phyloP scores from a whole-genome alignment of 129 eudicot species.

The Mikania micrantha region DNA sequence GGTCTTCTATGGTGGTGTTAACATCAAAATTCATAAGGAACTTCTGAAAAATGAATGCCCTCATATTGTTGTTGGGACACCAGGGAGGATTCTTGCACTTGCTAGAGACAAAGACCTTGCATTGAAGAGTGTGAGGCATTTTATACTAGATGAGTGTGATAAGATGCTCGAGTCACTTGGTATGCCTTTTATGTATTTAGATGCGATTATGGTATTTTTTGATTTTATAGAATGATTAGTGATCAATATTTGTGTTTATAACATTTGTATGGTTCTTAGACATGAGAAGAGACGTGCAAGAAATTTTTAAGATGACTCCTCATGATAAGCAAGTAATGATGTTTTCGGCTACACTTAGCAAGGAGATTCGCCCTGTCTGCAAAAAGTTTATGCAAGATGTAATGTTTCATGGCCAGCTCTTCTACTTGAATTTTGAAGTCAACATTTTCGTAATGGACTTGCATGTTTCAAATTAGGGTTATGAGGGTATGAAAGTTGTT shows the following conservation, averaged over 20 bases:
- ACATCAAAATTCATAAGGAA: conserved; percentile 85
- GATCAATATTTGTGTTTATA: conserved; percentile 1
- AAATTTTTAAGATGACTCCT: conserved; percentile 97
- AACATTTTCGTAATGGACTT: conserved; percentile 37
- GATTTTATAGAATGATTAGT: background rate
- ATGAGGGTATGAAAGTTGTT: conserved; percentile 20
- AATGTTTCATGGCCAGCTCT: conserved; percentile 84
- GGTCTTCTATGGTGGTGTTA: conserved; percentile 97
- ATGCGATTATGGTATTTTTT: background rate
- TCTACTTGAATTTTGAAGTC: conserved; percentile 64
- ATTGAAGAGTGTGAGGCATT: conserved; percentile 86
- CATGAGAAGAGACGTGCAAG: conserved; percentile 98
- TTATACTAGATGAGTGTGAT: conserved; percentile 95
- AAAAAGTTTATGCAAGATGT: conserved; percentile 99
- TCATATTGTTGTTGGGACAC: conserved; percentile 96
- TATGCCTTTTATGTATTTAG: conserved; percentile 15
- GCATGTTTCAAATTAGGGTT: conserved; percentile 9
- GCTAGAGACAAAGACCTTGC: conserved; percentile 86
- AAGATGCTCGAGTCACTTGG: conserved; percentile 99
- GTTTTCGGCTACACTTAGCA: conserved; percentile 98
- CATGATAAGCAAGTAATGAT: conserved; percentile 99
- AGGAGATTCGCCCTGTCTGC: conserved; percentile 99
- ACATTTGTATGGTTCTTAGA: conserved; percentile 28
- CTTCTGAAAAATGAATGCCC: conserved; percentile 96
- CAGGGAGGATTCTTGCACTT: conserved; percentile 90